Evolutionary conservation across 2,329 filamentous ascomycete genomes (phyloP).

Genomic region (Cladosporium cucumerinum): DNA sequence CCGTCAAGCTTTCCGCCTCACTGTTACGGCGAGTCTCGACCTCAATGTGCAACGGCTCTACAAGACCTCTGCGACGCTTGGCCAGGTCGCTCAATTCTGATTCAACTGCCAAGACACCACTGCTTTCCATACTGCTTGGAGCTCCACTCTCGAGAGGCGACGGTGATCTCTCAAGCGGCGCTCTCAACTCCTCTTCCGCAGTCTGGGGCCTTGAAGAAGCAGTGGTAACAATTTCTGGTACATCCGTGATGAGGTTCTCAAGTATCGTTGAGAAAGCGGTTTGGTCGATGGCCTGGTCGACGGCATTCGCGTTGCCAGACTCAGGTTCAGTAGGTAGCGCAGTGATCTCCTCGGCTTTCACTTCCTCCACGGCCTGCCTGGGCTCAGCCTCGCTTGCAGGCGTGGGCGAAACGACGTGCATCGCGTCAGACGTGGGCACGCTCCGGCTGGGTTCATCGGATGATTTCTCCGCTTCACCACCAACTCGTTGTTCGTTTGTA

Average conservation of each 20-base stretch:
- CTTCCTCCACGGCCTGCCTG: background rate
- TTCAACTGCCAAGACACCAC: background rate
- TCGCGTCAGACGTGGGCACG: background rate
- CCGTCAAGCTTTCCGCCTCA: conserved; percentile 57
- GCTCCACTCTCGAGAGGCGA: background rate
- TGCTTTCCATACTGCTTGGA: conserved; percentile 16
- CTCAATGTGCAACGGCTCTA: conserved; percentile 40
- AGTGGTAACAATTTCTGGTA: conserved; percentile 14
- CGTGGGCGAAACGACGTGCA: background rate
- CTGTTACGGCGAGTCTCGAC: conserved; percentile 37
- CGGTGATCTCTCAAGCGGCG: background rate
- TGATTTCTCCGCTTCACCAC: background rate
- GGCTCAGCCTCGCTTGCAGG: background rate
- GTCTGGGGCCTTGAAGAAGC: conserved; percentile 13
- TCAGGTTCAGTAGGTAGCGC: background rate
- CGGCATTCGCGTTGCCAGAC: background rate
- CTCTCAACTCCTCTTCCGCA: background rate
- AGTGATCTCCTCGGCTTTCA: background rate
- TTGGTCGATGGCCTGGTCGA: conserved; percentile 3
- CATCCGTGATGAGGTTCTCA: conserved; percentile 12
- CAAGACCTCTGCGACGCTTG: conserved; percentile 39
- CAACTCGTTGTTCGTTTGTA: background rate
- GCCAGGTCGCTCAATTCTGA: conserved; percentile 29
- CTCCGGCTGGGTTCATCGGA: background rate
- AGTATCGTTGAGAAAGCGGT: background rate